Evolutionary conservation across 2,329 filamentous ascomycete species (phyloP).

Genomic region (Penicillium sp.): DNA sequence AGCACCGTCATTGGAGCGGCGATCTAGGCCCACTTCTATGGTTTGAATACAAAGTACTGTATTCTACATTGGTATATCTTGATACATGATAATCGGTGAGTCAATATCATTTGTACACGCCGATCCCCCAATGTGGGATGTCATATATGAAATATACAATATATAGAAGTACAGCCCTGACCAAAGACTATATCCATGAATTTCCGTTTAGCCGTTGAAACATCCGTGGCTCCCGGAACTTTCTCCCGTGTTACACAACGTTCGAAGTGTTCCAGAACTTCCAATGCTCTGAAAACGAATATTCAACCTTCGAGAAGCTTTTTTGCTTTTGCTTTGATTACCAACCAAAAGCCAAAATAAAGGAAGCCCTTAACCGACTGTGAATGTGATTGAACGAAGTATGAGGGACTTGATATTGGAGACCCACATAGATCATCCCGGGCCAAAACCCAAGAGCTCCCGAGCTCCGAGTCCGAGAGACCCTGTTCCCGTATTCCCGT

Average conservation of each 20-base stretch:
- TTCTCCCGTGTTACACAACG: background rate
- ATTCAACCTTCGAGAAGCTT: background rate
- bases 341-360: background rate
- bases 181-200: background rate
- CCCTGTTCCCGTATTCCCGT: slow-evolving; percentile 3
- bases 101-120: slow-evolving; percentile 13
- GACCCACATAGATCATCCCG: slow-evolving; percentile 10
- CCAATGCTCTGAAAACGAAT: background rate
- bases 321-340: background rate
- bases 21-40: slow-evolving; percentile 24
- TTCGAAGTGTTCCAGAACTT: background rate
- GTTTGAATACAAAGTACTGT: slow-evolving; percentile 13
- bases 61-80: slow-evolving; percentile 4
- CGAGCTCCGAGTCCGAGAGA: background rate
- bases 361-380: background rate
- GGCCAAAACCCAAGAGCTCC: background rate
- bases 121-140: background rate
- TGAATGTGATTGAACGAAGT: slow-evolving; percentile 3
- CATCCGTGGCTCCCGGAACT: background rate
- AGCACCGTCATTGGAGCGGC: slow-evolving; percentile 24
- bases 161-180: too few species aligned
- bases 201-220: background rate
- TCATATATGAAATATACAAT: too few species aligned
- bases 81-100: background rate
- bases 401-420: slow-evolving; percentile 5